Conservation (phyloP, 1,139 yeast genomes). For the Sugiyamaella paludigena region DNA sequence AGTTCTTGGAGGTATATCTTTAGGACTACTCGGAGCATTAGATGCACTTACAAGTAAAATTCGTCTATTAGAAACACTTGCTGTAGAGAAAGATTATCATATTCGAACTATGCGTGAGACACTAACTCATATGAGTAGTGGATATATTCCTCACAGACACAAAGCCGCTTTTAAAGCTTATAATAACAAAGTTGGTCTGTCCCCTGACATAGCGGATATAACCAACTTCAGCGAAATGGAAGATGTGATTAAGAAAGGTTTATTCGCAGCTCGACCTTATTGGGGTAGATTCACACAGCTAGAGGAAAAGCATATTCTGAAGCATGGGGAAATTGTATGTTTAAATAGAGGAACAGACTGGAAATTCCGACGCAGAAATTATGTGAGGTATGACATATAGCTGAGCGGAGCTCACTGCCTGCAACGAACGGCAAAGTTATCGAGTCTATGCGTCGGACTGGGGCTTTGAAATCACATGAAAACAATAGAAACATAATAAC, state of each 20-base stretch:
- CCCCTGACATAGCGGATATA: neutral
- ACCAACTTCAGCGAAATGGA: too few relatives aligned
- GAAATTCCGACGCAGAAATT: too few relatives aligned
- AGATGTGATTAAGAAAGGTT: neutral
- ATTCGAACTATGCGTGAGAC: constrained; percentile 16
- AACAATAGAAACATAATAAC: too few relatives aligned
- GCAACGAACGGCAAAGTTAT: too few relatives aligned
- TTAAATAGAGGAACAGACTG: too few relatives aligned
- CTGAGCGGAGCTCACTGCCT: too few relatives aligned
- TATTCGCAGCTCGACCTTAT: neutral
- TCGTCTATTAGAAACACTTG: constrained; percentile 10
- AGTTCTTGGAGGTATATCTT: constrained; percentile 11
- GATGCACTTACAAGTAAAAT: constrained; percentile 10
- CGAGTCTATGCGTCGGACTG: too few relatives aligned
- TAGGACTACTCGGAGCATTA: constrained; percentile 11
- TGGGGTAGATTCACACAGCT: neutral
- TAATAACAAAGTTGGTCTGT: neutral
- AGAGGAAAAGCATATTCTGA: neutral
- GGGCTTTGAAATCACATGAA: too few relatives aligned
- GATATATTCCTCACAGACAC: constrained; percentile 17
- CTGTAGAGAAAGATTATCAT: constrained; percentile 24
- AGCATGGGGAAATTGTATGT: too few relatives aligned
- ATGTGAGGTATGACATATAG: too few relatives aligned
- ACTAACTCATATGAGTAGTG: constrained; percentile 12
- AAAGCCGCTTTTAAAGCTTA: constrained; percentile 7